phyloP scores from a whole-genome alignment of 306 rosid genomes.

The Senna tora region DNA sequence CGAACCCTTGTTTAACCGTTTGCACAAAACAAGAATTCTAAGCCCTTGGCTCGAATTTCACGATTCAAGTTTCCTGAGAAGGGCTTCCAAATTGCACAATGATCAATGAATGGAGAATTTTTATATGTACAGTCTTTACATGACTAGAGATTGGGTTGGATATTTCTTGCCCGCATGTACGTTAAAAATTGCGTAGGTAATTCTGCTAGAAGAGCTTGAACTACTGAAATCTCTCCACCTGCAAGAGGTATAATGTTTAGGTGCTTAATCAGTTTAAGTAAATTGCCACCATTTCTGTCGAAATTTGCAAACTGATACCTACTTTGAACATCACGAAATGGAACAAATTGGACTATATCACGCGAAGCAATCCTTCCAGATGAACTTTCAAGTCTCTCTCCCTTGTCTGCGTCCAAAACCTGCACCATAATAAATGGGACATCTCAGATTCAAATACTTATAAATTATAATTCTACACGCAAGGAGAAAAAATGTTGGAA shows the following conservation, averaged over 20 bases:
- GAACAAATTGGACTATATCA: conserved; percentile 96
- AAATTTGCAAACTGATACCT: conserved; percentile 46
- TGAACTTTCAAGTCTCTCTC: conserved; percentile 88
- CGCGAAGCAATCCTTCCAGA: conserved; percentile 92
- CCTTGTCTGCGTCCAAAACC: conserved; percentile 95
- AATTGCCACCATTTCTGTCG: conserved; percentile 2
- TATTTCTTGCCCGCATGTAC: conserved; percentile 83
- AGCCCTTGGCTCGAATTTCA: conserved; percentile 23
- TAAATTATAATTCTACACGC: conserved; percentile 9
- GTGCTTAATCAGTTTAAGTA: conserved; percentile 20
- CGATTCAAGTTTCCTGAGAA: conserved; percentile 25
- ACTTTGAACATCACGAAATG: conserved; percentile 93
- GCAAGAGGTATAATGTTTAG: conserved; percentile 37
- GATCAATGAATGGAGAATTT: conserved; percentile 38
- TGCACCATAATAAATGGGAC: conserved; percentile 34
- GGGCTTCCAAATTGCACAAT: conserved; percentile 43
- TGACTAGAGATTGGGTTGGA: conserved; percentile 65
- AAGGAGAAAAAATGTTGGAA: conserved; percentile 15
- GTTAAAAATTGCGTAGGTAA: conserved; percentile 89
- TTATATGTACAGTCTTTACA: conserved; percentile 54
- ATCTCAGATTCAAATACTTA: conserved; percentile 1
- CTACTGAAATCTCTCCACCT: conserved; percentile 94
- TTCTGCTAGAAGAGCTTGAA: conserved; percentile 94
- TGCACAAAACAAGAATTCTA: conserved; percentile 40
- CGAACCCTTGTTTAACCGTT: conserved; percentile 31